A percentile compares a stretch with the other conserved stretches of the same genome.
Evolutionary conservation across 192 early-diverging fungal genomes (phyloP).

Genomic region (Coemansia sp.): DNA sequence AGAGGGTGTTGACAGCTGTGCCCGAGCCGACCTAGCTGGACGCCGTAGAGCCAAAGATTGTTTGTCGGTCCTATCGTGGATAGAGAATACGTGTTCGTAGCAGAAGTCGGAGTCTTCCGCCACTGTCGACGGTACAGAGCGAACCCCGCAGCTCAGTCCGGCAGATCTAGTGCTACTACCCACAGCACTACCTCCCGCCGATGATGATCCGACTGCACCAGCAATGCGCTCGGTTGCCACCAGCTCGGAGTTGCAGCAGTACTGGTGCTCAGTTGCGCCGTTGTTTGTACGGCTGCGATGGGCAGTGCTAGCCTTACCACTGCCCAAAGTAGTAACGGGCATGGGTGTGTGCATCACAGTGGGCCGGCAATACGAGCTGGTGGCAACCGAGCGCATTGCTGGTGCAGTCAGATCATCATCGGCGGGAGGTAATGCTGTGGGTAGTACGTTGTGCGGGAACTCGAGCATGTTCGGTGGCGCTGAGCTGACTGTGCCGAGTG

Average conservation of each 20-base stretch:
- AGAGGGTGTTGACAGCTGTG: too few relatives aligned
- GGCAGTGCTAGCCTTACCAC: slow-evolving; percentile 2
- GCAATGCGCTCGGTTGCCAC: slow-evolving; percentile 22
- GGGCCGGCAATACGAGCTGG: not conserved
- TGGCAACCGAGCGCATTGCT: too few relatives aligned
- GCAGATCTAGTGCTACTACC: not conserved
- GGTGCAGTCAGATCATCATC: too few relatives aligned
- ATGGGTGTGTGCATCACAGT: not conserved
- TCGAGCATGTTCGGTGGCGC: slow-evolving; percentile 49
- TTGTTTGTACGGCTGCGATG: slow-evolving; percentile 25
- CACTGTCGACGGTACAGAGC: slow-evolving; percentile 36
- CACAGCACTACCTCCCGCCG: not conserved
- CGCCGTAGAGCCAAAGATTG: too few relatives aligned
- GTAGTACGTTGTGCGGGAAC: slow-evolving; percentile 21
- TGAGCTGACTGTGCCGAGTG: slow-evolving; percentile 24
- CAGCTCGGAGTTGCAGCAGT: slow-evolving; percentile 53
- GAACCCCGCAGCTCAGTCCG: slow-evolving; percentile 1
- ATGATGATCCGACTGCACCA: not conserved
- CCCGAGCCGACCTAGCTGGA: too few relatives aligned
- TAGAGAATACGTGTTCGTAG: slow-evolving; percentile 46
- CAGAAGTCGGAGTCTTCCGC: slow-evolving; percentile 19
- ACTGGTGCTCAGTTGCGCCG: slow-evolving; percentile 54
- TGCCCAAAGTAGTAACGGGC: not conserved
- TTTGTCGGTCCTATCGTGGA: slow-evolving; percentile 23
- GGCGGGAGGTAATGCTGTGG: too few relatives aligned